Percentiles rank a stretch among this genome's conserved stretches.
These are phyloP conservation scores for Pythium pyrilobum DNA, from an alignment of 352 stramenopile genomes.

Conservation along the genomic window DNA sequence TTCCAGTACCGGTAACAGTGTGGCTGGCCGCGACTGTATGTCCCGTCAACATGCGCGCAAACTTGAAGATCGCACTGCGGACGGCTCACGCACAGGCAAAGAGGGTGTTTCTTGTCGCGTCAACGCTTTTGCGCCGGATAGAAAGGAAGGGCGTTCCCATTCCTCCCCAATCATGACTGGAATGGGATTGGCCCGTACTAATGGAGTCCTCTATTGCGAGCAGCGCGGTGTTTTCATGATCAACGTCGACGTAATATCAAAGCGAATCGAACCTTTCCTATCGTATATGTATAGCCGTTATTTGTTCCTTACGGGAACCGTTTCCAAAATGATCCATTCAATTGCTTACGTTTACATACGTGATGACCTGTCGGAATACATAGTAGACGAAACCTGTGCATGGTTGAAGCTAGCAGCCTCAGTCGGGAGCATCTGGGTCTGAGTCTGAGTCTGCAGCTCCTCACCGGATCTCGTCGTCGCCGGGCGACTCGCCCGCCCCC, in stretches of 20 bases:
- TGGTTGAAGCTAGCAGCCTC: slow-evolving; percentile 6
- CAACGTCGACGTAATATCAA: slow-evolving; percentile 12
- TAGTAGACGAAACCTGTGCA: background rate
- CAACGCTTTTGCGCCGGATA: slow-evolving; percentile 8
- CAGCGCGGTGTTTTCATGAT: slow-evolving; percentile 1
- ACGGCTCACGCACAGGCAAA: too few species aligned
- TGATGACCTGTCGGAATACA: background rate
- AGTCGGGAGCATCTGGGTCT: background rate
- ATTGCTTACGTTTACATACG: too few species aligned
- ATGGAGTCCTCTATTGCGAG: too few species aligned
- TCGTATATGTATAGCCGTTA: background rate
- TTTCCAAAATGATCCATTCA: too few species aligned
- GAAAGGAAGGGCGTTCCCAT: too few species aligned
- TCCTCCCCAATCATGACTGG: too few species aligned
- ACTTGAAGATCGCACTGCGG: background rate
- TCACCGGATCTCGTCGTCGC: too few species aligned
- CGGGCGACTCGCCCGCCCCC: too few species aligned
- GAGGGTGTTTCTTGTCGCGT: too few species aligned
- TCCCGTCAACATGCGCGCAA: background rate
- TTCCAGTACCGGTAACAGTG: too few species aligned
- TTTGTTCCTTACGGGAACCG: too few species aligned
- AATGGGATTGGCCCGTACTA: too few species aligned
- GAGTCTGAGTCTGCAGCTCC: slow-evolving; percentile 2
- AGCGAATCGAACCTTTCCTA: background rate
- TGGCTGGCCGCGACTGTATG: background rate